A percentile compares a stretch with the other conserved stretches of the same genome.
These are phyloP conservation scores for Calocybe gangraenosa DNA, from an alignment of 768 basidiomycete species.

Conservation along the genomic window DNA sequence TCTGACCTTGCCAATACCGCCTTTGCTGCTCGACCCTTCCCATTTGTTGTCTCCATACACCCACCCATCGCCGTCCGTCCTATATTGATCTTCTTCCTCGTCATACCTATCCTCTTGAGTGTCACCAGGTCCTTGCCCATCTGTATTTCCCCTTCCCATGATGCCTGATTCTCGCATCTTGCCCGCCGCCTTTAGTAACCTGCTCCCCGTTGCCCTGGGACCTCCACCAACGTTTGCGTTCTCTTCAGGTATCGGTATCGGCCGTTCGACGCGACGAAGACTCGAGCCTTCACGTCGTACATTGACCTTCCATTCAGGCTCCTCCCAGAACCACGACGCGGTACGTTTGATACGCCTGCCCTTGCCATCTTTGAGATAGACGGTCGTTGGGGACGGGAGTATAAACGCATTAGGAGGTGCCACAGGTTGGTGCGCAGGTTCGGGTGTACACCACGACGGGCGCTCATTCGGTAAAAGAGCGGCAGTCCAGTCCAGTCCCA, in stretches of 20 bases:
- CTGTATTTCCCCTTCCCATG: constrained; percentile 18
- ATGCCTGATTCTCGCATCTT: constrained; percentile 36
- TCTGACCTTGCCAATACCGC: constrained; percentile 80
- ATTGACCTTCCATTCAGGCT: constrained; percentile 84
- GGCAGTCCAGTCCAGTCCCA: constrained; percentile 95
- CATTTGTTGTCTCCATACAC: constrained; percentile 95
- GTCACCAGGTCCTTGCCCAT: constrained; percentile 8
- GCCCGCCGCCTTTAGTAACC: constrained; percentile 54
- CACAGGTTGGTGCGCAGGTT: constrained; percentile 46
- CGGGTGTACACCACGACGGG: constrained; percentile 76
- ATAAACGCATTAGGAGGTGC: constrained; percentile 67
- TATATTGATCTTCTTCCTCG: constrained; percentile 42
- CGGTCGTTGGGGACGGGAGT: constrained; percentile 58
- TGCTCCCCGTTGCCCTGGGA: constrained; percentile 24
- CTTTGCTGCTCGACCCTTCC: constrained; percentile 71
- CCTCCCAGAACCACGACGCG: constrained; percentile 87
- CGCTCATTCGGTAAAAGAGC: constrained; percentile 87
- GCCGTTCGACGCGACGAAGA: constrained; percentile 53
- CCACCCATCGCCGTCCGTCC: constrained; percentile 89
- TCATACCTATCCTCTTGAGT: constrained; percentile 17
- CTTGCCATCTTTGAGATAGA: constrained; percentile 48
- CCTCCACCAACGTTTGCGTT: constrained; percentile 15
- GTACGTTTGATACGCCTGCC: constrained; percentile 58
- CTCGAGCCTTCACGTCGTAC: constrained; percentile 52
- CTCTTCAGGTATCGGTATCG: constrained; percentile 66